phyloP scores from a whole-genome alignment of 192 early-diverging fungal genomes.

The Gigaspora rosea region DNA sequence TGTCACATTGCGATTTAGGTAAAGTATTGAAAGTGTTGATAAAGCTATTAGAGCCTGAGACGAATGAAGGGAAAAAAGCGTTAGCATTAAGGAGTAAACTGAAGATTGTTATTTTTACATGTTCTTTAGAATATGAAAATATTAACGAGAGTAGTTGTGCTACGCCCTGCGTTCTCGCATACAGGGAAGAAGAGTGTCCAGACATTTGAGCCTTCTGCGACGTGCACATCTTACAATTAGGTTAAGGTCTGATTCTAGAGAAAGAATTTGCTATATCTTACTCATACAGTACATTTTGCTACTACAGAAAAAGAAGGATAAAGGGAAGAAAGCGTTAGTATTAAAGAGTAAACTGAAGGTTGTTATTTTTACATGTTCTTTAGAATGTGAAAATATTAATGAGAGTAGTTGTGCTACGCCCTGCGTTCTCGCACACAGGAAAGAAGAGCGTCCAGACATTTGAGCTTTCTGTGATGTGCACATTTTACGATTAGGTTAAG shows the following conservation, averaged over 20 bases:
- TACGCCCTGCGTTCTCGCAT: background rate
- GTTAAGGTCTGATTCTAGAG: background rate
- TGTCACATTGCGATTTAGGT: background rate
- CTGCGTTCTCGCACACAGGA: background rate
- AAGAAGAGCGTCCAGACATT: background rate
- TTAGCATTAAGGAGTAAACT: background rate
- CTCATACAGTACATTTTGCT: no score
- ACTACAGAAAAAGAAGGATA: no score
- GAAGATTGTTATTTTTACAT: background rate
- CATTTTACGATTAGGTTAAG: background rate
- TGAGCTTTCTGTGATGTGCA: constrained; percentile 3
- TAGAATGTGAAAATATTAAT: background rate
- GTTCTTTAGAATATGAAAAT: background rate
- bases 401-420: background rate
- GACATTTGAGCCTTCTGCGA: background rate
- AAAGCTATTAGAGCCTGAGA: background rate
- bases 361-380: background rate
- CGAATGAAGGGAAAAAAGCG: background rate
- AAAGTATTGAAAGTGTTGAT: background rate
- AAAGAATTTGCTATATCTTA: no score
- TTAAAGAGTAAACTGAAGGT: background rate
- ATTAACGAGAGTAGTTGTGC: background rate
- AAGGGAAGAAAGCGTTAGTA: background rate
- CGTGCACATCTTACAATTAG: background rate
- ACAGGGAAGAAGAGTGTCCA: background rate